Evolutionary conservation across 2,329 filamentous ascomycete genomes (phyloP).

Genomic region (Claviceps capensis): DNA sequence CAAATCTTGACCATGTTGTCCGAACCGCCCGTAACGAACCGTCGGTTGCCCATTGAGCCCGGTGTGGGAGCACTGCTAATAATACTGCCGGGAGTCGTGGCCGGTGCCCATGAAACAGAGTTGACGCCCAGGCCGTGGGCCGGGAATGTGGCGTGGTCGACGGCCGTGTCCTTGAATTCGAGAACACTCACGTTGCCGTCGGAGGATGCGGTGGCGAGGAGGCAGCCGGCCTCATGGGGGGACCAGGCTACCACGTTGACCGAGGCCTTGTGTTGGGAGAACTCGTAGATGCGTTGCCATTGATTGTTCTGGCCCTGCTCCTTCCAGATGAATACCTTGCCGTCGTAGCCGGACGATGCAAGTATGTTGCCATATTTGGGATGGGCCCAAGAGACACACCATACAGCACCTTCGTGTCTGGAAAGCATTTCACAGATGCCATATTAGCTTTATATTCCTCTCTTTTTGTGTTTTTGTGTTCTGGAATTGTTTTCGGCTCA

Average conservation of each 20-base stretch:
- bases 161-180: slow-evolving; percentile 92
- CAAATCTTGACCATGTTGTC: slow-evolving; percentile 93
- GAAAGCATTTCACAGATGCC: neutral
- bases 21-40: slow-evolving; percentile 88
- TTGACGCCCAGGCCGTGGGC: slow-evolving; percentile 93
- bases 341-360: slow-evolving; percentile 89
- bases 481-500: neutral
- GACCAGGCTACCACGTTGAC: slow-evolving; percentile 97
- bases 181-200: slow-evolving; percentile 89
- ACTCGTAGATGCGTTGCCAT: slow-evolving; percentile 85
- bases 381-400: slow-evolving; percentile 96
- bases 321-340: slow-evolving; percentile 97
- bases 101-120: slow-evolving; percentile 88
- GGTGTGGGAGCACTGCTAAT: slow-evolving; percentile 55
- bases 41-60: slow-evolving; percentile 50
- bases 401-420: slow-evolving; percentile 93
- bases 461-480: neutral
- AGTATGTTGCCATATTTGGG: slow-evolving; percentile 98
- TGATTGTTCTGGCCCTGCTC: slow-evolving; percentile 53
- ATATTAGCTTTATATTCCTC: slow-evolving; percentile 6
- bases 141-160: slow-evolving; percentile 78
- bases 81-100: slow-evolving; percentile 69
- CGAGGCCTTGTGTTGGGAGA: slow-evolving; percentile 83
- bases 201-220: slow-evolving; percentile 86
- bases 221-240: slow-evolving; percentile 89